Percentiles rank a stretch among this genome's conserved stretches.
Evolutionary conservation across 371 early-diverging fungal species (phyloP).

Genomic region (Entomophthora muscae): DNA sequence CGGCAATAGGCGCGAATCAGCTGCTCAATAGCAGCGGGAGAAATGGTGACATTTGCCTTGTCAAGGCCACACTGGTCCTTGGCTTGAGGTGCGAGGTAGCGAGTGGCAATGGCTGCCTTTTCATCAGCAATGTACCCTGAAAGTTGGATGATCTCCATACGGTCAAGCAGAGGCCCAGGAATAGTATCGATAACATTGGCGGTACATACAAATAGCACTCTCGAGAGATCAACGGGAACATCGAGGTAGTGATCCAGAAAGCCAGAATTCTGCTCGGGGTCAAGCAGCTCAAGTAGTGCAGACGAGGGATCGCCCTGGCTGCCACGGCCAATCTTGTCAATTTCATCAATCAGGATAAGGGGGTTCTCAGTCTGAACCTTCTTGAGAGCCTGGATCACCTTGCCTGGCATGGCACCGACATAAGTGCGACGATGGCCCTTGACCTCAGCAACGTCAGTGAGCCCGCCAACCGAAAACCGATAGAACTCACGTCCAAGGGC

Average conservation of each 20-base stretch:
- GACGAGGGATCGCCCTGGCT: conserved; percentile 94
- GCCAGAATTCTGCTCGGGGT: conserved; percentile 89
- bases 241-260: conserved; percentile 98
- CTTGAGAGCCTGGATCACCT: conserved; percentile 92
- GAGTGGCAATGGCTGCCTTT: conserved; percentile 85
- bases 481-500: conserved; percentile 87
- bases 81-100: conserved; percentile 73
- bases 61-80: conserved; percentile 62
- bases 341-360: conserved; percentile 89
- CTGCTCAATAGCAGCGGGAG: conserved; percentile 54
- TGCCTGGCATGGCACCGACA: conserved; percentile 99
- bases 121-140: conserved; percentile 94
- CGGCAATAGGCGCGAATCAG: conserved; percentile 85
- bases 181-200: conserved; percentile 92
- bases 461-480: conserved; percentile 90
- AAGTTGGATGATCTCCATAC: conserved; percentile 92
- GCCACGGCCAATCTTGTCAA: conserved; percentile 93
- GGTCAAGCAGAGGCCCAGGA: conserved; percentile 88
- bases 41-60: conserved; percentile 45
- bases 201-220: conserved; percentile 93
- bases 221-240: conserved; percentile 88
- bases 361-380: conserved; percentile 95
- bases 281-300: conserved; percentile 86
- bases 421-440: conserved; percentile 97
- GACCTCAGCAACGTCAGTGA: conserved; percentile 94